These are phyloP conservation scores for Fragaria ananassa DNA, from an alignment of 306 rosid species.

Conservation along the genomic window DNA sequence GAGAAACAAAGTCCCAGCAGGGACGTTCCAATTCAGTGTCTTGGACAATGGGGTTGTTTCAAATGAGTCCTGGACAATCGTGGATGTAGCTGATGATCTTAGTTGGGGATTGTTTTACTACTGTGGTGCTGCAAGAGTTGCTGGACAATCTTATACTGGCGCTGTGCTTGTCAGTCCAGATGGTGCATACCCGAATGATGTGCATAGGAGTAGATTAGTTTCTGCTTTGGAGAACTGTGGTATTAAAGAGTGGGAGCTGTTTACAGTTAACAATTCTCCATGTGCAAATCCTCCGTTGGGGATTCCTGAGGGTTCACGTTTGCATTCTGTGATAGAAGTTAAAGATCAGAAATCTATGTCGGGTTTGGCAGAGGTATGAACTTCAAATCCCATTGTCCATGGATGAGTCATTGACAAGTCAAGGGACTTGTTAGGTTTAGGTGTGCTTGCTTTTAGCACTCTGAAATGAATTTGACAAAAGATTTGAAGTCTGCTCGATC, in stretches of 20 bases:
- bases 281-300: neutral
- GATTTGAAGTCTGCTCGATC: neutral
- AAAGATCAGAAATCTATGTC: neutral
- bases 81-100: constrained; percentile 67
- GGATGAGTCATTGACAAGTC: neutral
- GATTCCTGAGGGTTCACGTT: constrained; percentile 3
- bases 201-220: constrained; percentile 34
- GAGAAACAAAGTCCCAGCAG: constrained; percentile 53
- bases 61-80: constrained; percentile 85
- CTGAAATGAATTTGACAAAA: neutral
- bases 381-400: neutral
- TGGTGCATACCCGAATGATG: constrained; percentile 56
- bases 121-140: constrained; percentile 79
- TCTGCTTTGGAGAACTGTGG: constrained; percentile 64
- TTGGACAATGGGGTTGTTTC: constrained; percentile 87
- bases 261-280: constrained; percentile 55
- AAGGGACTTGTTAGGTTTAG: neutral
- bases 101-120: constrained; percentile 86
- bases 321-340: neutral
- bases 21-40: constrained; percentile 74
- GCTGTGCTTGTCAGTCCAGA: constrained; percentile 85
- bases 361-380: neutral
- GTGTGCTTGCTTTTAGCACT: neutral
- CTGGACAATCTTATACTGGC: constrained; percentile 80
- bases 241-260: constrained; percentile 75